Evolutionary conservation across 2,329 filamentous ascomycete genomes (phyloP).

Genomic region (Chalara sp.): DNA sequence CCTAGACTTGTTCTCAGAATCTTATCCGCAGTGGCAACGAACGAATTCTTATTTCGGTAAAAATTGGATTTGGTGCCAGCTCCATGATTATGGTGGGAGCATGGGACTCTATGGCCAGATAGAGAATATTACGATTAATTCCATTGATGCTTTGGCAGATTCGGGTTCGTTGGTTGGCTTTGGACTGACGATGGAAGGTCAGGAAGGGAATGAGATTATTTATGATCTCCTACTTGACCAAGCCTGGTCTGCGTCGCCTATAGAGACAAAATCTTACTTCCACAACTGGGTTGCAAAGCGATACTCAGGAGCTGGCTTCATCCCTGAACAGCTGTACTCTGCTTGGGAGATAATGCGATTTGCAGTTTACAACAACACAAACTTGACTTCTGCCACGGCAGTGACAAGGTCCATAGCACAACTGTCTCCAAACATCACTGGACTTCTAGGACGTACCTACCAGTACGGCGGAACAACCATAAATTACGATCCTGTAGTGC

Average conservation of each 20-base stretch:
- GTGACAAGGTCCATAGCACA: conserved; percentile 41
- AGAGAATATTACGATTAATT: conserved; percentile 39
- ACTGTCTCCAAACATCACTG: conserved; percentile 34
- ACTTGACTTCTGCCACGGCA: conserved; percentile 30
- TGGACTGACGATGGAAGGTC: conserved; percentile 41
- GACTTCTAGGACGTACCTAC: conserved; percentile 33
- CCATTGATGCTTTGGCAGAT: conserved; percentile 35
- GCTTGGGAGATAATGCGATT: conserved; percentile 40
- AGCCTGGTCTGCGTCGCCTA: conserved; percentile 37
- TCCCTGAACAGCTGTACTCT: conserved; percentile 30
- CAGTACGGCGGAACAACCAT: conserved; percentile 35
- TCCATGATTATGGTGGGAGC: conserved; percentile 44
- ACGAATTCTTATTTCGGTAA: conserved; percentile 44
- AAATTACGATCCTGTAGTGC: conserved; percentile 32
- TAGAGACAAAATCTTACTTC: conserved; percentile 40
- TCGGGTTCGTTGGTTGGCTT: conserved; percentile 39
- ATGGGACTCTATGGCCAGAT: conserved; percentile 44
- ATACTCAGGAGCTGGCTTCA: conserved; percentile 27
- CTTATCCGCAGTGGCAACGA: conserved; percentile 41
- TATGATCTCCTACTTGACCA: conserved; percentile 45
- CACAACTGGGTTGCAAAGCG: conserved; percentile 36
- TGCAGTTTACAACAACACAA: conserved; percentile 42
- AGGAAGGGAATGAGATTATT: conserved; percentile 46
- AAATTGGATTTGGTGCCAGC: conserved; percentile 47
- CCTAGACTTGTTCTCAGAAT: conserved; percentile 44